Evolutionary conservation across 768 basidiomycete genomes (phyloP), one percentile per base, ranked within the genome.

Genomic region (Termitomyces sp.): DNA sequence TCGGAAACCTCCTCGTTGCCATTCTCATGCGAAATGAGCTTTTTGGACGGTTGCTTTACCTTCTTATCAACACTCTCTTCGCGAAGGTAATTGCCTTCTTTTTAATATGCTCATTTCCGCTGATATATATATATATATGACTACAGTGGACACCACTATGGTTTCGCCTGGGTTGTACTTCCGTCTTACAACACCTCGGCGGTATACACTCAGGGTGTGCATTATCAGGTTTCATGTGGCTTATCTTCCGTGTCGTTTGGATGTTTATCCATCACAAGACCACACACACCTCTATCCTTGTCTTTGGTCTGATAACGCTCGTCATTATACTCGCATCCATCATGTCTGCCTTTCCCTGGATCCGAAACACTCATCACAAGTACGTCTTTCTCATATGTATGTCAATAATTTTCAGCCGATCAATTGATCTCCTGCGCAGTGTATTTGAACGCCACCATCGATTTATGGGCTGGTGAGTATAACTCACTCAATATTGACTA

Each of bases 121-220:
- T 57, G 41, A 60, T 25, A 53, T 50, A n/a, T n/a, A n/a, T n/a
- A n/a, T n/a, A n/a, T n/a, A 31, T 33, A 33, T 52, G n/a, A 23
- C 7, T 31, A 15, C 48, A 79, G 76, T 79, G 77, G 77, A 60
- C 76, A 15, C 77, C 77, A 35, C 66, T 79, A 11, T 61, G 61
- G 70, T 89, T 82, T 63, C 78, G 89, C 50, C 74, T 90, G 7
- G 85, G 73, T 29, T 88, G 85, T 66, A 91, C 89, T 7, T 89
- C 88, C 16, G 75, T 82, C 5, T 75, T 91, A 20, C 77, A 87
- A 74, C 90, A 92, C 66, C 79, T 92, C 13, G 90, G 90, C 5
- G 90, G 90, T 20, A 89, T 91, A 58, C 90, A 92, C 64, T 86
- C 85, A n/a, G 88, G 89, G 27, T 91, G 90, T 66, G 88, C 88